These are phyloP conservation scores for Fomitopsis betulina DNA, from an alignment of 1,284 basidiomycete species.

Conservation along the genomic window DNA sequence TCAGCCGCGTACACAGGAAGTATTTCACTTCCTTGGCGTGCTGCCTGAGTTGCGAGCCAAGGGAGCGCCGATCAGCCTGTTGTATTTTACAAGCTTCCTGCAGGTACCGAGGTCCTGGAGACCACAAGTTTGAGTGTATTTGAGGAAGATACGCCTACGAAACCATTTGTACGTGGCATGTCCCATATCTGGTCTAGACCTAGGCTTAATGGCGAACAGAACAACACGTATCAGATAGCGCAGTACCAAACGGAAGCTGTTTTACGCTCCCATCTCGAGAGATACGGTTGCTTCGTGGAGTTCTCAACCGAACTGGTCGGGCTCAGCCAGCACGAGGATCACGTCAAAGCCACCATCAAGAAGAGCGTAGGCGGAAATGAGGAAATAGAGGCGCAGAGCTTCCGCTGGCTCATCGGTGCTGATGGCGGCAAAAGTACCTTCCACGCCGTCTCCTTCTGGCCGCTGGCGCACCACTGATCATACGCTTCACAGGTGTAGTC, in stretches of 20 bases:
- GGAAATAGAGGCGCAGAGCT: constrained; percentile 6
- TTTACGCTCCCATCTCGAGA: constrained; percentile 23
- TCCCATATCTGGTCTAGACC: neutral
- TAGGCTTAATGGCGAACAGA: constrained; percentile 1
- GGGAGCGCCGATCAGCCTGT: neutral
- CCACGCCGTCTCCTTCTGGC: neutral
- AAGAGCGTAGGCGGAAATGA: constrained; percentile 5
- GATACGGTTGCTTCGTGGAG: constrained; percentile 25
- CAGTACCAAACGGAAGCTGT: constrained; percentile 24
- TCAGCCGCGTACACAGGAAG: constrained; percentile 13
- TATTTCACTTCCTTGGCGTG: constrained; percentile 14
- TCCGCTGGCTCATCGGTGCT: constrained; percentile 27
- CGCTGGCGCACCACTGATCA: neutral
- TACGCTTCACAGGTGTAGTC: constrained; percentile 17
- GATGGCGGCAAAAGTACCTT: constrained; percentile 31
- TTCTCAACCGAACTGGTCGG: constrained; percentile 21
- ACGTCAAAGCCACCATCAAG: constrained; percentile 15
- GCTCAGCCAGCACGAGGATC: constrained; percentile 20
- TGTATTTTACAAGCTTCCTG: constrained; percentile 11
- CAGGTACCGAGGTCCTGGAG: constrained; percentile 6
- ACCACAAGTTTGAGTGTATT: constrained; percentile 3
- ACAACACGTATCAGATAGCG: constrained; percentile 16
- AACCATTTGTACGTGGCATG: constrained; percentile 16
- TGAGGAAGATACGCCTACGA: constrained; percentile 10
- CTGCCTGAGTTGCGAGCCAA: constrained; percentile 7